Conservation (phyloP, 1,139 yeast species). For the Pichia sp. region DNA sequence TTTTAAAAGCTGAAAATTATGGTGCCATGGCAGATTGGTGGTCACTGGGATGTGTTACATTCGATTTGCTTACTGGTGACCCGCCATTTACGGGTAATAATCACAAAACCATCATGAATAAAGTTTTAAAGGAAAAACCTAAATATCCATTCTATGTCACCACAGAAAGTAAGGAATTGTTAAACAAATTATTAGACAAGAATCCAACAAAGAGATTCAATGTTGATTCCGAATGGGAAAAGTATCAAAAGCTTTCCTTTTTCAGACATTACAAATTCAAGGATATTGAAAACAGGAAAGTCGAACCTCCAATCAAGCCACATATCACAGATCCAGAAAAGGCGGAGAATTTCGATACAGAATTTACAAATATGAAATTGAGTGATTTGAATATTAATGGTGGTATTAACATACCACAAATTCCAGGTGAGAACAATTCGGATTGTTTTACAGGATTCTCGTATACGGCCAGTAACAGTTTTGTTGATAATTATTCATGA, state of each 20-base stretch:
- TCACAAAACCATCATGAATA: constrained; percentile 77
- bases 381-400: constrained; percentile 13
- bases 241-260: constrained; percentile 67
- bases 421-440: constrained; percentile 2
- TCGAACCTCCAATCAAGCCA: constrained; percentile 83
- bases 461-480: constrained; percentile 37
- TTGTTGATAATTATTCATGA: constrained; percentile 25
- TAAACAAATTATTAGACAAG: constrained; percentile 69
- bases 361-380: constrained; percentile 68
- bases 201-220: constrained; percentile 76
- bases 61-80: constrained; percentile 82
- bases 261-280: constrained; percentile 81
- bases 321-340: constrained; percentile 76
- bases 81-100: constrained; percentile 96
- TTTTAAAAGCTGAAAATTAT: constrained; percentile 80
- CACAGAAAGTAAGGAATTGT: constrained; percentile 79
- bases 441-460: constrained; percentile 41
- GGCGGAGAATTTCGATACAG: constrained; percentile 88
- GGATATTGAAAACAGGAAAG: constrained; percentile 48
- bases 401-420: not conserved
- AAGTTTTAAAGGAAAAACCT: constrained; percentile 72
- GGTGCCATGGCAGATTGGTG: constrained; percentile 95
- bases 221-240: constrained; percentile 53
- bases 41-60: constrained; percentile 90
- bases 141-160: constrained; percentile 82